Percentiles rank a stretch among this genome's conserved stretches.
Evolutionary conservation across 176 grass and related monocot species (phyloP).

Genomic region (Cenchrus fungigraminus): DNA sequence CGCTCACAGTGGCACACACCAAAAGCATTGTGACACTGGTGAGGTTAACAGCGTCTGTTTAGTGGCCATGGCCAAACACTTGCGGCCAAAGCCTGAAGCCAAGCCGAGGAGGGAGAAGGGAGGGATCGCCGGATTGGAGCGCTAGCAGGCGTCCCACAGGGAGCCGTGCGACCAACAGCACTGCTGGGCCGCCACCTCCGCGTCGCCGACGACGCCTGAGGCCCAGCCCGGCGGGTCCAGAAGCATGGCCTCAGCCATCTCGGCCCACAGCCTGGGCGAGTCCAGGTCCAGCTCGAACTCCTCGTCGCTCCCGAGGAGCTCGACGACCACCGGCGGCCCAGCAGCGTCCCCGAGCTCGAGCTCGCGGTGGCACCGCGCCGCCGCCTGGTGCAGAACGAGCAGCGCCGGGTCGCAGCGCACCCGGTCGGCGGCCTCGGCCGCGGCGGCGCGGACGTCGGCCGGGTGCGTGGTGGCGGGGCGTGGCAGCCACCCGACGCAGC

Average conservation of each 20-base stretch:
- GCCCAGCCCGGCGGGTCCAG: slow-evolving; percentile 62
- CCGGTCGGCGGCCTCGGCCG: slow-evolving; percentile 58
- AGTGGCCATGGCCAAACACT: not conserved
- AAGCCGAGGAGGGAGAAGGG: not conserved
- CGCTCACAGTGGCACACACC: not conserved
- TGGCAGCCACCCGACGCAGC: slow-evolving; percentile 56
- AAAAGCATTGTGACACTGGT: not conserved
- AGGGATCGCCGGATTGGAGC: not conserved
- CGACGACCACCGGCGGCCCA: not conserved
- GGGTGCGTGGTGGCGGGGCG: slow-evolving; percentile 55
- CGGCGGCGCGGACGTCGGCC: slow-evolving; percentile 59
- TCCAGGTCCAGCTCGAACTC: slow-evolving; percentile 57
- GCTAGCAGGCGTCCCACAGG: slow-evolving; percentile 64
- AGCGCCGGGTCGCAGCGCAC: slow-evolving; percentile 56
- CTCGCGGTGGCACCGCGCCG: not conserved
- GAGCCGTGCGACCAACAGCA: slow-evolving; percentile 56
- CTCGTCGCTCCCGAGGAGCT: slow-evolving; percentile 45
- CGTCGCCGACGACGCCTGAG: slow-evolving; percentile 38
- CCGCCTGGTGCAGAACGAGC: not conserved
- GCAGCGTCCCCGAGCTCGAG: too few relatives aligned
- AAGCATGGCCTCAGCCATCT: slow-evolving; percentile 82
- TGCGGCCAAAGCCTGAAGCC: not conserved
- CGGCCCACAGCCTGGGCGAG: slow-evolving; percentile 69
- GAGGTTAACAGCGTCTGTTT: slow-evolving; percentile 5
- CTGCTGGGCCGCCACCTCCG: slow-evolving; percentile 22